Base-by-base conservation (phyloP, 805 yeast genomes). In the Hanseniaspora singularis region DNA sequence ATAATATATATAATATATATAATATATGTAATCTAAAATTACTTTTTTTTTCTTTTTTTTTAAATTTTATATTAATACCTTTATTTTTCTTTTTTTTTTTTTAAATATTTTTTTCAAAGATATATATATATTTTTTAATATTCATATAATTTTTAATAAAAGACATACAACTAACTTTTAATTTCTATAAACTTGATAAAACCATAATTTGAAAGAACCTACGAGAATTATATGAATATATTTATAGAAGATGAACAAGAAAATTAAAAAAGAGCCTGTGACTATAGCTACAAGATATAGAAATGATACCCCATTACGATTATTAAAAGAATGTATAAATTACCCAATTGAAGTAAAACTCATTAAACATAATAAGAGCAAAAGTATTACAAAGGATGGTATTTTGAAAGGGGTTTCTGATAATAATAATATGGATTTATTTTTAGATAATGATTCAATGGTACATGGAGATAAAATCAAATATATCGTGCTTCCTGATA, bases 401-500 rank as follows among this genome's bases (percentile, higher is more conserved):
- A 33, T 11, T 26, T 18, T 41, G 4, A 41, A 41, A 33, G 24
- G 16, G 11, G 26, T 33, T 14, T 18, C 24, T 19, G 36, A 27
- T 15, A 28, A 31, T 4, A 28, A 38, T 14, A 38, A 20, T 3
- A 19, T 43, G 31, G 33, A 43, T 36, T 20, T 36, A 14, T n/a
- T 37, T 5, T 4, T 37, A 12, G 32, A 44, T 31, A 26, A 28
- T 23, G 24, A 31, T 9, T 28, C 16, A 6, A 14, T 38, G 4
- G n/a, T 44, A 1, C 23, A 44, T 24, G 48, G 48, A 2, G 37
- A 44, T 32, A 39, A 37, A 6, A 37, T 44, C 4, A 44, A 44
- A 31, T 44, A 44, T 23, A 24, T 44, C 1, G 48, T 44, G 3
- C 19, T 44, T 2, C 48, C 48, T 20, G 48, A 44, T 23, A 44